Evolutionary conservation across 2,329 filamentous ascomycete genomes (phyloP), one percentile per base, ranked within the genome.

Genomic region (Penicillium sp.): DNA sequence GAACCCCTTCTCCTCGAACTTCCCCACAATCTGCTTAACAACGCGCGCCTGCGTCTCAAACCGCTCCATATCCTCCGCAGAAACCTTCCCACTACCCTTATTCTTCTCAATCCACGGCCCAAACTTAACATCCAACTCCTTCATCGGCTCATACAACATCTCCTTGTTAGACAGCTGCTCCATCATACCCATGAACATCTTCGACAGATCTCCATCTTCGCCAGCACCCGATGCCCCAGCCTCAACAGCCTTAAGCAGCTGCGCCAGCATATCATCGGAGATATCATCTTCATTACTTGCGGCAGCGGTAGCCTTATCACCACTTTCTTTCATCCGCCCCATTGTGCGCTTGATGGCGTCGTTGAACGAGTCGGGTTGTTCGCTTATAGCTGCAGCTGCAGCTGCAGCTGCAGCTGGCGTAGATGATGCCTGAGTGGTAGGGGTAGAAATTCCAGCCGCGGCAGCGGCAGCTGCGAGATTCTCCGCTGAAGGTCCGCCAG

Each of bases 181-280:
- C 93, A 99, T 97, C 91, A 97, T 96, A 51, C 89, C 90, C 82
- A 96, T 85, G 57, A 99, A 84, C 86, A 97, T 91, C 77, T 96
- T 93, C 55, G 90, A 91, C 67, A 97, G 89, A 65, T 96, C 91
- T 66, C 94, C 91, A 54, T 97, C 91, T 57, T 78, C 77, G 10
- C 84, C 87, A 0, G 73, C 80, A 6, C 75, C 78, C 0, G 79
- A 73, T 25, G 81, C 82, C 8, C 85, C 81, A 22, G 83, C 82
- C 67, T 90, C 88, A 77, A 97, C 87, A 59, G 94, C 89, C 73
- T 94, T 94, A 68, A 99, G 82, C 80, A 99, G 86, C 72, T 97
- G 89, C n/a, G 90, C 86, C 41, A 99, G 80, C 68, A 97, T 85
- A 71, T 97, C 92, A 61, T 96, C 87, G 6, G 82, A 80, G 6